Evolutionary conservation across 495 filamentous ascomycete species (phyloP), one percentile per base, ranked within the genome.

Genomic region (Arthonia radiata): DNA sequence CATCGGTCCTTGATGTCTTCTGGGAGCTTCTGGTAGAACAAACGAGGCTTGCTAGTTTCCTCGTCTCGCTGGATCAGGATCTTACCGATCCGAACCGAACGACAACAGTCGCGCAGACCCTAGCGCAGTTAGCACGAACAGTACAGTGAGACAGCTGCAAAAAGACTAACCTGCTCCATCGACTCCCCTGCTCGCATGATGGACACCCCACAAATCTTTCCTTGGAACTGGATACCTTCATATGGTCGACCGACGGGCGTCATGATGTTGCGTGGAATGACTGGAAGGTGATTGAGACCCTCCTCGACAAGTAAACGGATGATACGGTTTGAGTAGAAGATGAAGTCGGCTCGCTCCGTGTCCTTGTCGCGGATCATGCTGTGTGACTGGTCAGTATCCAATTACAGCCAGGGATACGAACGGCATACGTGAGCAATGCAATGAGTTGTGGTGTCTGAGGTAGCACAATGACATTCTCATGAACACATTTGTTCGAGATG

Each of bases 81-180:
- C 57, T 97, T 97, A 27, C 86, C 89, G 40, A 97, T 94, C 29
- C 89, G 60, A 17, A 97, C 86, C 3, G 76, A 86, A 13, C 89
- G 67, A 53, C 89, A 97, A 51, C 89, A 97, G 49, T 97, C 83
- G 12, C 89, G 61, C 35, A 97, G 52, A 2, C 80, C 86, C n/a
- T n/a, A n/a, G n/a, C n/a, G n/a, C n/a, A n/a, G n/a, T n/a, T n/a
- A n/a, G n/a, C n/a, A n/a, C n/a, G n/a, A n/a, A n/a, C n/a, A n/a
- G n/a, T n/a, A n/a, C n/a, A n/a, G n/a, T n/a, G n/a, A n/a, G n/a
- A n/a, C n/a, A n/a, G n/a, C n/a, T n/a, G n/a, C n/a, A n/a, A n/a
- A n/a, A n/a, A n/a, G n/a, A n/a, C n/a, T n/a, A n/a, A n/a, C n/a
- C 50, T 94, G 82, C 53, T 94, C 86, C 86, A 97, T 94, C 18